Base-by-base conservation (phyloP, 805 yeast species). In the Saccharomyces eubayanus region DNA sequence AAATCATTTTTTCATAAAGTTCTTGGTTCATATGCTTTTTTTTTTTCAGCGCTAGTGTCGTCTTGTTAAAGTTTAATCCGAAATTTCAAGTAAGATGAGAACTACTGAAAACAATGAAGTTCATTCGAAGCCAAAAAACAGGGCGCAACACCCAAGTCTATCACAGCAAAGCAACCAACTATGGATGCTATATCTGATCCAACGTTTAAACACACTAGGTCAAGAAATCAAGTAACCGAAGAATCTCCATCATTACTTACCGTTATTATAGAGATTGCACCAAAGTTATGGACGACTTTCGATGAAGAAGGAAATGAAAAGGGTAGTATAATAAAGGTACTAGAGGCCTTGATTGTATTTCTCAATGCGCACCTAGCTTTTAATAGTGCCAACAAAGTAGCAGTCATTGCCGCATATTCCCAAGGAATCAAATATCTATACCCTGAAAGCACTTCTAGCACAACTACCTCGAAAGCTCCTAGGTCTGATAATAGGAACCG, bases 341-440 rank as follows among this genome's bases (percentile, higher is more conserved):
- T 86, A 6, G 78, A 85, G 57, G 74, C 91, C 2, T 64, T 91
- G 8, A 69, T 89, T 31, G 89, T 94, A 27, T 83, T 86, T 62
- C 68, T 91, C 51, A 94, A 94, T 68, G 90, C 96, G 1, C 99
- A 94, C 68, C 67, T 94, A 48, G 84, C 98, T 0, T 75, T 89
- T 50, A 88, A 88, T 68, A 87, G 87, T 60, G 82, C 90, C 40
- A 94, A 94, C 67, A 81, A 81, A 63, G 95, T 92, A 9, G 86
- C 94, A 2, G 80, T 92, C 14, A 79, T 91, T 43, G 86, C 89
- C 0, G 84, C 89, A 21, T 86, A 89, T 59, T 79, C 89, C 1
- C 70, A 72, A 12, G 89, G 92, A 0, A 83, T 95, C 0, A 73
- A 74, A 58, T 80, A 86, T 59, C 65, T 92, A 24, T 89, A 83